Evolutionary conservation across 768 basidiomycete genomes (phyloP).

Genomic region (Amanita rubescens): DNA sequence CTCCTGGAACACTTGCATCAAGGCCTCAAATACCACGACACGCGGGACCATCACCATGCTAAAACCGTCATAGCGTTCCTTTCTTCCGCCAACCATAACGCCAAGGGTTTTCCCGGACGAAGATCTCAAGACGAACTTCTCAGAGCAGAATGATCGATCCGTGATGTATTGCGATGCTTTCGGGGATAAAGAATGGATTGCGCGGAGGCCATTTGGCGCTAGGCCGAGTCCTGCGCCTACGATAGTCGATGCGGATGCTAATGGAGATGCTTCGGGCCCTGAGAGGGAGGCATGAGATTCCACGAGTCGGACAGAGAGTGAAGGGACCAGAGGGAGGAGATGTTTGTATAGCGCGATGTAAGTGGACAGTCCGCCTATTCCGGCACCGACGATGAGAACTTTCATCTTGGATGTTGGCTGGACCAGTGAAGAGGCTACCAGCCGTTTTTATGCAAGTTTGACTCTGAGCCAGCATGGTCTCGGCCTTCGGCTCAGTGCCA

Average conservation of each 20-base stretch:
- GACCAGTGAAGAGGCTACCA: too few species aligned
- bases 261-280: background rate
- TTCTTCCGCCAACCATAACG: background rate
- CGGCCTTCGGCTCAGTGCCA: too few species aligned
- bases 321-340: background rate
- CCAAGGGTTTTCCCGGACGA: background rate
- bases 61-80: conserved; percentile 3
- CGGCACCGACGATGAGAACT: conserved; percentile 4
- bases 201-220: conserved; percentile 3
- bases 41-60: conserved; percentile 4
- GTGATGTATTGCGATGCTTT: background rate
- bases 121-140: background rate
- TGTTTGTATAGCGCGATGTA: conserved; percentile 3
- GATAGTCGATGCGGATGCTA: conserved; percentile 1
- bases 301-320: conserved; percentile 3
- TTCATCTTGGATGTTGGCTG: background rate
- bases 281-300: background rate
- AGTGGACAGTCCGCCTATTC: conserved; percentile 5
- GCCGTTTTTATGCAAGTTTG: background rate
- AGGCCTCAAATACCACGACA: conserved; percentile 2
- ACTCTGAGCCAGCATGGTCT: too few species aligned
- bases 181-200: conserved; percentile 1
- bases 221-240: conserved; percentile 5
- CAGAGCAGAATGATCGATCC: background rate
- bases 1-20: background rate